phyloP scores from a whole-genome alignment of 169 alveolate species.

The Plasmodium knowlesi region DNA sequence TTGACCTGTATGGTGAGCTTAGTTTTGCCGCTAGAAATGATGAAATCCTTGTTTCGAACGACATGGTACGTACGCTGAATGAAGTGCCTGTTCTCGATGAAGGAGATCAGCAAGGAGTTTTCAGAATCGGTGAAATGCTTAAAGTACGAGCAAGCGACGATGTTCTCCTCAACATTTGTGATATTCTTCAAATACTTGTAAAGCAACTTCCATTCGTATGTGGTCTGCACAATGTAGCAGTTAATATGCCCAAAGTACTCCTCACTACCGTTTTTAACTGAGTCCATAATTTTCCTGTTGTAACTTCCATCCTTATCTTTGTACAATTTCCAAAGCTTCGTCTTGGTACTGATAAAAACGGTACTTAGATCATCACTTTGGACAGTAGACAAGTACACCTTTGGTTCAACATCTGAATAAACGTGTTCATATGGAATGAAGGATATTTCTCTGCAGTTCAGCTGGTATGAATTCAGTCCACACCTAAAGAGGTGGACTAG shows the following conservation, averaged over 20 bases:
- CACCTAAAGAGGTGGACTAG: constrained; percentile 17
- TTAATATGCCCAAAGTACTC: constrained; percentile 43
- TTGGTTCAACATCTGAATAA: neutral
- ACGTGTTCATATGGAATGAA: constrained; percentile 23
- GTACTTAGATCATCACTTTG: constrained; percentile 9
- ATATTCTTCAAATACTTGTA: constrained; percentile 10
- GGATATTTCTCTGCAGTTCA: constrained; percentile 10
- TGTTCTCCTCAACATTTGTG: neutral
- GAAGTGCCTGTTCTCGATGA: constrained; percentile 39
- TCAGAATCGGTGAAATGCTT: constrained; percentile 20
- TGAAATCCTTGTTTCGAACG: neutral
- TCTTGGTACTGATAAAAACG: constrained; percentile 26
- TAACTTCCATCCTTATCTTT: constrained; percentile 2
- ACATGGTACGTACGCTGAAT: constrained; percentile 46
- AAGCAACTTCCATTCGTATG: constrained; percentile 9
- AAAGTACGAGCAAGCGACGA: constrained; percentile 49
- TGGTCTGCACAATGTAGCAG: constrained; percentile 13
- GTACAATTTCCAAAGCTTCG: constrained; percentile 25
- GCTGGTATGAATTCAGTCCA: neutral
- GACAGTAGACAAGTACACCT: constrained; percentile 12
- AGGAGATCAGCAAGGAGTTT: constrained; percentile 1
- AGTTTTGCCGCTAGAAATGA: constrained; percentile 24
- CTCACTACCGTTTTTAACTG: neutral
- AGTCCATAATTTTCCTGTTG: constrained; percentile 25
- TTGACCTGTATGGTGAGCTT: constrained; percentile 20